Evolutionary conservation across 176 grass and related monocot species (phyloP), one percentile per base, ranked within the genome.

Genomic region (Zoysia pacifica): DNA sequence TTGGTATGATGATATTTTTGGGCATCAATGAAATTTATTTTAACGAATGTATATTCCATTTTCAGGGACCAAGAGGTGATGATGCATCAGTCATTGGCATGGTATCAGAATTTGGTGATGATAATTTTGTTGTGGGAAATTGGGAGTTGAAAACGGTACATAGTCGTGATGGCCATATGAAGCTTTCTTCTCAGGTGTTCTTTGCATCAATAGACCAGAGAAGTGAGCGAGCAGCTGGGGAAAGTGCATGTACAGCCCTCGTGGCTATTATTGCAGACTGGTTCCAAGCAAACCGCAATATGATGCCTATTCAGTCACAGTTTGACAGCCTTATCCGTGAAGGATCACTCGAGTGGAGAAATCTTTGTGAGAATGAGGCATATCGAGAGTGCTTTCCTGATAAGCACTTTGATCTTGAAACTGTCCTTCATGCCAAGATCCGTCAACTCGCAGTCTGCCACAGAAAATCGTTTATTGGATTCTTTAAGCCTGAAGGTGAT

Each of bases 201-300:
- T 90, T 99, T 74, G 96, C 96, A 70, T 94, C 96, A 39, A 93
- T 99, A 56, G 96, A 99, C 90, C 96, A 99, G 69, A 82, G 93
- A 70, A 99, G 96, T 28, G 88, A 99, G 84, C 90, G 80, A 54
- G 96, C 88, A 16, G 84, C 90, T n/a, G 96, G 96, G 28, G 93
- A 68, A 48, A 88, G 90, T 43, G 96, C 96, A 7, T 99, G 96
- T 77, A 93, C 96, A 0, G 90, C 90, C 49, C 87, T 99, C 68
- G 88, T 88, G 8, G 90, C 90, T 5, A 80, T 99, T 73, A 95
- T 99, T 45, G 92, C 92, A 35, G 93, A 99, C 78, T 99, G 96
- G 96, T 78, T 99, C 38, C 86, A 95, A 47, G 73, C 35, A 62
- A 95, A 99, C 62, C 90, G 72, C 12, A 78, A 84, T 66, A 43